Evolutionary conservation across 257 asterid species (phyloP), one percentile per base, ranked within the genome.

Genomic region (Jacaranda mimosifolia): DNA sequence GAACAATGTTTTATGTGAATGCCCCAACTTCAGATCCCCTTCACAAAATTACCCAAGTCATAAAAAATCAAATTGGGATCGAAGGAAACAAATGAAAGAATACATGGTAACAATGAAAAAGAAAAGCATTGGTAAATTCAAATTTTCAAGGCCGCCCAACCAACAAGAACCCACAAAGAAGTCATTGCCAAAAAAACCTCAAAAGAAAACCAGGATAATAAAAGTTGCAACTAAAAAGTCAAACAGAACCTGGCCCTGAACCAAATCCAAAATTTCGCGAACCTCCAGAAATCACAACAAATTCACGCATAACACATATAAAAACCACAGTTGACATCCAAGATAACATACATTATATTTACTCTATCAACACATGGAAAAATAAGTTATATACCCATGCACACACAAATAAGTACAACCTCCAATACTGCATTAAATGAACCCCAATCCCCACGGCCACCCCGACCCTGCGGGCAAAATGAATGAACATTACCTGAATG

Each of bases 401-500:
- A 60, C 32, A 49, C 55, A 36, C 55, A 66, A 17, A 38, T 38
- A 63, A 73, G 52, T 35, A 78, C 38, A 69, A 58, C 40, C n/a
- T 78, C 63, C 63, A 14, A 0, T 9, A n/a, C 79, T 65, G 32
- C 74, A 72, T 56, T 60, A 19, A 26, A 53, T 3, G 35, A 39
- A 55, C 40, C 39, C 7, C 38, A 0, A 26, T 26, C 32, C 32
- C 32, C 32, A 26, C 32, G 32, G 2, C 32, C 32, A 26, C 32
- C 32, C 32, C 32, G 38, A 58, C 64, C 13, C 46, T 19, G 11
- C 11, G 9, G 19, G 75, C 43, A 57, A 56, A 80, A 74, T 68
- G 21, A 55, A 65, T 0, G 58, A 18, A 36, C 3, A 51, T n/a
- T 86, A 86, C 90, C 88, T 74, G 82, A 71, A 68, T 57, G 40